Conservation (phyloP, 371 early-diverging fungal genomes). For the Entomophthora muscae region DNA sequence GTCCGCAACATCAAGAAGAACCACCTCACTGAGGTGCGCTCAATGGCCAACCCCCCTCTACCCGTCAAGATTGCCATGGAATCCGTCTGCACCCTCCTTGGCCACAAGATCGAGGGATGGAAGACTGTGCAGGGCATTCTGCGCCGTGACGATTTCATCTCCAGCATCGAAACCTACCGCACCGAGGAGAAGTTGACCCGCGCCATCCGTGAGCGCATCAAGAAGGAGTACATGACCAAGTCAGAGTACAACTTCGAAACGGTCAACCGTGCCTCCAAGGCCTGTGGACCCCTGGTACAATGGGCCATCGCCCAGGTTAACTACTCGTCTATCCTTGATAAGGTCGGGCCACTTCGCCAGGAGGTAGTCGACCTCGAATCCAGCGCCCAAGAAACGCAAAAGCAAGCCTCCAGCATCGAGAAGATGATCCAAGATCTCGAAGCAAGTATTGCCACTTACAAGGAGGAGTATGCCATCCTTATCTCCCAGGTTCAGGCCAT, state of each 20-base stretch:
- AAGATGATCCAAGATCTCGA: constrained; percentile 73
- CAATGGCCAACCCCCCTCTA: constrained; percentile 95
- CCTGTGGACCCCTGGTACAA: constrained; percentile 94
- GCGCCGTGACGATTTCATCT: constrained; percentile 93
- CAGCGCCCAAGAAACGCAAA: constrained; percentile 55
- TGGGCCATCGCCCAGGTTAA: constrained; percentile 96
- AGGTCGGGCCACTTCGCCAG: constrained; percentile 86
- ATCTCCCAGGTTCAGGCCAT: constrained; percentile 84
- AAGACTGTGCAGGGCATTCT: constrained; percentile 78
- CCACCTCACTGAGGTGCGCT: constrained; percentile 94
- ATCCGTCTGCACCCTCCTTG: constrained; percentile 88
- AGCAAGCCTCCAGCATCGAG: constrained; percentile 53
- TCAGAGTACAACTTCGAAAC: constrained; percentile 82
- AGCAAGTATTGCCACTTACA: constrained; percentile 69
- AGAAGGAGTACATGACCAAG: constrained; percentile 51
- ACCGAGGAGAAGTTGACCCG: constrained; percentile 62
- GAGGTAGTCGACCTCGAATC: constrained; percentile 75
- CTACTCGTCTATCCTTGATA: constrained; percentile 79
- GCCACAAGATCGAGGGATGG: constrained; percentile 71
- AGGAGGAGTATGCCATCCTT: constrained; percentile 90
- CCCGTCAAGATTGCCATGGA: constrained; percentile 96
- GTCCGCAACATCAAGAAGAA: constrained; percentile 86
- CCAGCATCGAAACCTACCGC: constrained; percentile 88
- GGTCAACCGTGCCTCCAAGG: constrained; percentile 95
- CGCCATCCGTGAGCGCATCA: constrained; percentile 58